These are phyloP conservation scores for Podaxis sp. DNA, from an alignment of 768 basidiomycete genomes.

Conservation along the genomic window DNA sequence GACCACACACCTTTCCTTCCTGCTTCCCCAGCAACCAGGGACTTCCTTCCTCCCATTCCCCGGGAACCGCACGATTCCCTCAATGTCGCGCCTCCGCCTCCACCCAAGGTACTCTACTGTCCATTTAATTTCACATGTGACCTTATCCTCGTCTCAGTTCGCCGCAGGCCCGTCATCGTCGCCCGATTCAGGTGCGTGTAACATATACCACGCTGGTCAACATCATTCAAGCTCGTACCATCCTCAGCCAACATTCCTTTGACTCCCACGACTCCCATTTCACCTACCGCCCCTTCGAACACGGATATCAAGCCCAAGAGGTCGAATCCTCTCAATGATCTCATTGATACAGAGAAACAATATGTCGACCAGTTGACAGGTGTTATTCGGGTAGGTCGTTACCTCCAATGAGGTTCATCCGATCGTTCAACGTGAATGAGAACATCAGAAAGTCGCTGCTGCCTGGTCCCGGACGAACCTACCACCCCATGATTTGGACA, in stretches of 20 bases:
- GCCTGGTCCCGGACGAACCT: conserved; percentile 97
- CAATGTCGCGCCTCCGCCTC: conserved; percentile 8
- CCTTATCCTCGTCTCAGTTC: conserved; percentile 1
- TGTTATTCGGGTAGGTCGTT: conserved; percentile 76
- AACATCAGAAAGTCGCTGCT: conserved; percentile 84
- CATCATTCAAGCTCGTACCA: conserved; percentile 17
- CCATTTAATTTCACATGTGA: not conserved
- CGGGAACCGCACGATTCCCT: not conserved
- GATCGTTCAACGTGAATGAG: conserved; percentile 12
- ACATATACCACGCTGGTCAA: conserved; percentile 8
- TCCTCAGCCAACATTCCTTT: conserved; percentile 23
- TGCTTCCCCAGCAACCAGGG: not conserved
- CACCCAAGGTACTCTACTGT: conserved; percentile 2
- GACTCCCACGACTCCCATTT: conserved; percentile 35
- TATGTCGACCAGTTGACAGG: conserved; percentile 91
- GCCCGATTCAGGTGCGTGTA: conserved; percentile 24
- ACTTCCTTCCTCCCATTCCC: conserved; percentile 2
- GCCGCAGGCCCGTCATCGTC: conserved; percentile 13
- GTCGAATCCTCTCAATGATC: conserved; percentile 82
- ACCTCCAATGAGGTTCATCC: conserved; percentile 1
- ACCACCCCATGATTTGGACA: conserved; percentile 87
- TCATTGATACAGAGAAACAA: conserved; percentile 89
- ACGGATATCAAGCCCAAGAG: conserved; percentile 55
- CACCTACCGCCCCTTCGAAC: conserved; percentile 25
- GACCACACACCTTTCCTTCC: not conserved